These are phyloP conservation scores for Exophiala alcalophila DNA, from an alignment of 2,329 filamentous ascomycete species.

Conservation along the genomic window DNA sequence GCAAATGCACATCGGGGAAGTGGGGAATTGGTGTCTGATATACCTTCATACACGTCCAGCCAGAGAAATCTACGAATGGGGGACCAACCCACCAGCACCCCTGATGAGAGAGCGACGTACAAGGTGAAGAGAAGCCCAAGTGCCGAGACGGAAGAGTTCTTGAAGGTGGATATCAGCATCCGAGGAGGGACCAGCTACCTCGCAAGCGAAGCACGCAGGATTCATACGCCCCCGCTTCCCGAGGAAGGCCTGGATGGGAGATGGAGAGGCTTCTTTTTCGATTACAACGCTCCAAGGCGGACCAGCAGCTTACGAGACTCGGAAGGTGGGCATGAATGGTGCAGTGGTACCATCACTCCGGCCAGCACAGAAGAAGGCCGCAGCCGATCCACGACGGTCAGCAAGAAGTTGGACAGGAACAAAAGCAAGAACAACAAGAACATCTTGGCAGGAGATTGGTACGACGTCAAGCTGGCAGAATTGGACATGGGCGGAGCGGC, in stretches of 20 bases:
- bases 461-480: constrained; percentile 28
- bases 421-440: constrained; percentile 14
- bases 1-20: constrained; percentile 4
- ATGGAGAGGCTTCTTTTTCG: constrained; percentile 30
- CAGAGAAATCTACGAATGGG: constrained; percentile 23
- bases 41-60: constrained; percentile 27
- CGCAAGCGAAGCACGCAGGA: constrained; percentile 30
- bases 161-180: constrained; percentile 31
- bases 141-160: constrained; percentile 30
- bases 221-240: constrained; percentile 30
- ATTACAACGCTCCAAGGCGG: constrained; percentile 27
- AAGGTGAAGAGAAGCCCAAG: constrained; percentile 29
- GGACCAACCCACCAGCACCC: constrained; percentile 26
- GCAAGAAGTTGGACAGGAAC: constrained; percentile 4
- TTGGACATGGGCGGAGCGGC: constrained; percentile 17
- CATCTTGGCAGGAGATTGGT: constrained; percentile 25
- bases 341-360: constrained; percentile 1
- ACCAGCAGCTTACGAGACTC: neutral
- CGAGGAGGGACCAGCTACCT: constrained; percentile 31
- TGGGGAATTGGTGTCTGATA: constrained; percentile 7
- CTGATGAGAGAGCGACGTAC: constrained; percentile 29
- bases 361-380: neutral
- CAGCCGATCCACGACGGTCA: neutral
- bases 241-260: constrained; percentile 22
- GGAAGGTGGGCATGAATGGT: neutral